Evolutionary conservation across 345 rosid genomes (phyloP), one percentile per base, ranked within the genome.

Genomic region (Abelmoschus esculentus): DNA sequence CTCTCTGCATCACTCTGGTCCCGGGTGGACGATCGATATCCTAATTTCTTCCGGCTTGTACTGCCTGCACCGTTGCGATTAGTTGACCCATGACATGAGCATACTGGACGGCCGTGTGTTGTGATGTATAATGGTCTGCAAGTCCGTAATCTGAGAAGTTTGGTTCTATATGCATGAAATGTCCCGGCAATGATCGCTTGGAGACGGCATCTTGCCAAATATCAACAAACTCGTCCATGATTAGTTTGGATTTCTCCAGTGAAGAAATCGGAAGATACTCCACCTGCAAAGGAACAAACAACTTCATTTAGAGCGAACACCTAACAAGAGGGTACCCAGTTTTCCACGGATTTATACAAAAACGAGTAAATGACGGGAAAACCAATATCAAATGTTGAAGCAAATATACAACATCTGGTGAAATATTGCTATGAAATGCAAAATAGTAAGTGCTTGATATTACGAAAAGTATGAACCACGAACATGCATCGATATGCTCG

Each of bases 181-280:
- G 90, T 26, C 98, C 96, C 0, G 90, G 87, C 55, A 95, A 75
- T 13, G 96, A 90, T 74, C 96, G 82, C 73, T 91, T 91, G 1
- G 87, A 78, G 53, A 91, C 67, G 1, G 83, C 86, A 50, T 90
- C 97, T 68, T 86, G 81, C 96, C 98, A 91, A 76, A 90, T 88
- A 49, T 90, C 89, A 44, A 87, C 12, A 19, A 95, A 95, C 68
- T 88, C 98, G 65, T 86, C 93, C 90, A 95, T 82, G 61, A 91
- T 72, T 80, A 73, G 87, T 66, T 79, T 80, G 12, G 91, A 78
- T 75, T 85, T 90, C 67, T 91, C 97, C 59, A 91, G 75, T 14
- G 96, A 95, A 42, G 93, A 91, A 63, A 89, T 76, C 1, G 96
- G 93, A 69, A 91, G 90, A 80, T 95, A 95, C 84, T 91, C 96